phyloP scores from a whole-genome alignment of 495 filamentous ascomycete genomes.

The Staphylotrichum tortipilum region DNA sequence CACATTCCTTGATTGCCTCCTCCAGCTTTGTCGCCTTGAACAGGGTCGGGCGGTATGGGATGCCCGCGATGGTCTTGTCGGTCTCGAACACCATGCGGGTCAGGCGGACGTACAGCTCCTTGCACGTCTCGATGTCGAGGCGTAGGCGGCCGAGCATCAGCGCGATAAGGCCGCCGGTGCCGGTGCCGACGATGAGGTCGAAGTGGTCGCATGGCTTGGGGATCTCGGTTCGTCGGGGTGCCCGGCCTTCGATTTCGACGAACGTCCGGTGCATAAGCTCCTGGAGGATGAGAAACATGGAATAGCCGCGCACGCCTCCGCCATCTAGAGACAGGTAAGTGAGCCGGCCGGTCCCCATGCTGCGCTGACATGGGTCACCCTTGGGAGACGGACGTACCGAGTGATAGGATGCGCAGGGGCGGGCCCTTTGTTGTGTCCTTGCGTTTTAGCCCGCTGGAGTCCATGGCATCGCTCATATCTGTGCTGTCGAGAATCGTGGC shows the following conservation, averaged over 20 bases:
- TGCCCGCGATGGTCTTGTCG: constrained; percentile 92
- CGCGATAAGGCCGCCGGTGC: constrained; percentile 90
- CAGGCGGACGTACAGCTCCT: constrained; percentile 89
- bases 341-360: not conserved
- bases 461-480: constrained; percentile 12
- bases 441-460: constrained; percentile 38
- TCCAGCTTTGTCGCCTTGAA: constrained; percentile 96
- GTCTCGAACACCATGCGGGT: constrained; percentile 93
- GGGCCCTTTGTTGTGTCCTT: constrained; percentile 94
- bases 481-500: not conserved
- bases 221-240: constrained; percentile 76
- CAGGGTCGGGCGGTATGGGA: constrained; percentile 83
- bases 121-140: constrained; percentile 90
- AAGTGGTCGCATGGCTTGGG: constrained; percentile 98
- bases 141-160: constrained; percentile 91
- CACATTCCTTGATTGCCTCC: constrained; percentile 85
- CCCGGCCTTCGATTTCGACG: constrained; percentile 73
- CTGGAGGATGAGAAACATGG: constrained; percentile 89
- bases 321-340: constrained; percentile 53
- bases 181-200: constrained; percentile 89
- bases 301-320: constrained; percentile 93
- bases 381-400: constrained; percentile 52
- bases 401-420: constrained; percentile 80
- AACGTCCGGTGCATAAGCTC: constrained; percentile 93
- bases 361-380: not conserved